Conservation (phyloP, 75 land plant species). For the Pinus taeda region DNA sequence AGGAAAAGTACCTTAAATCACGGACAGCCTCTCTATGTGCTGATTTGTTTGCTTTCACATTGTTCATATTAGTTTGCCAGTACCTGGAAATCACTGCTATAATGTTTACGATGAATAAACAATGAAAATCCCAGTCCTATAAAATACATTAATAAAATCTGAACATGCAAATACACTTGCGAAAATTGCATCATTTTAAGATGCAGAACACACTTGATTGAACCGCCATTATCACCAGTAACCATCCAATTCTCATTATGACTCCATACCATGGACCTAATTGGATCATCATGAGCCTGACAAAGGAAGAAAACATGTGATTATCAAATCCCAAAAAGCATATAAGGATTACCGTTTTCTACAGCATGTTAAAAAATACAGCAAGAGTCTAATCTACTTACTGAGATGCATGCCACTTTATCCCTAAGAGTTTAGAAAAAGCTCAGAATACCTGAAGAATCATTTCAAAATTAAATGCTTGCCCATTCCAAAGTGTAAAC, state of each 20-base stretch:
- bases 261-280: slow-evolving; percentile 99
- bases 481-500: slow-evolving; percentile 99
- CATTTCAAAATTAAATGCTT: slow-evolving; percentile 99
- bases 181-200: not conserved
- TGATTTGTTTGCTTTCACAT: slow-evolving; percentile 96
- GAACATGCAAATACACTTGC: not conserved
- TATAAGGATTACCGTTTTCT: not conserved
- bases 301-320: not conserved
- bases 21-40: slow-evolving; percentile 98
- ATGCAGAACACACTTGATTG: slow-evolving; percentile 72
- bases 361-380: not conserved
- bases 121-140: not conserved
- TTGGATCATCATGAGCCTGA: slow-evolving; percentile 98
- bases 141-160: not conserved
- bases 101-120: not conserved
- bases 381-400: not conserved
- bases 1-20: slow-evolving; percentile 70
- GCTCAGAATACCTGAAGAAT: slow-evolving; percentile 77
- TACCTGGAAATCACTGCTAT: slow-evolving; percentile 49
- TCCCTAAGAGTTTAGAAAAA: not conserved
- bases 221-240: slow-evolving; percentile 97
- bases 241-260: slow-evolving; percentile 99
- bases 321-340: not conserved
- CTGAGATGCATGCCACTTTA: not conserved
- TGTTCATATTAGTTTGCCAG: slow-evolving; percentile 99